Base-by-base conservation (phyloP, 306 rosid genomes). In the Comarum palustre region DNA sequence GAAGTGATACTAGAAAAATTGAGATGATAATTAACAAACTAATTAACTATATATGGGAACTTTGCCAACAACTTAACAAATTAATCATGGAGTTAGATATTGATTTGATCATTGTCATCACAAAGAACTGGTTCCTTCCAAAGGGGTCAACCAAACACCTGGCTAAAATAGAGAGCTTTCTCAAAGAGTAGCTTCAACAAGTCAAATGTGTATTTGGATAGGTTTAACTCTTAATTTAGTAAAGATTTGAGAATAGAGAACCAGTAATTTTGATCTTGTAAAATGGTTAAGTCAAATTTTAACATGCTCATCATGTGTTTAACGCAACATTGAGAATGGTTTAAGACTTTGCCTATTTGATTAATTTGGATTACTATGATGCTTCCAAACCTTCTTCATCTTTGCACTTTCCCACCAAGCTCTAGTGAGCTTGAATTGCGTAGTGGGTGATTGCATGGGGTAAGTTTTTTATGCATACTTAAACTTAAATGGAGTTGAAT, bases 61-160 rank as follows among this genome's bases (percentile, higher is more conserved):
- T 71, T 36, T 24, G 34, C 22, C 19, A 31, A 34, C 20, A 19
- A 52, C 24, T 51, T 20, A 46, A 22, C 20, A 59, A 12, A 32
- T 34, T 17, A 68, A 31, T 68, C 13, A 69, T 8, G n/a, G 29
- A 47, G 17, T 27, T 47, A 9, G 29, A 24, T n/a, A 38, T 24
- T 17, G 36, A 31, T 29, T 68, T 68, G 60, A 68, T 29, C 61
- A 6, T 20, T 46, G 57, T 5, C 51, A 36, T 19, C 71, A 48
- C 71, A 4, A 48, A 63, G 64, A 36, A 52, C 38, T 20, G 17
- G 42, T 31, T 38, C 24, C 71, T 42, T 36, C 20, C 25, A 73
- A 34, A 46, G 47, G n/a, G 66, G 77, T 73, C 57, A 47, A 50
- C 83, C 75, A 42, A 31, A 51, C 83, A 68, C 72, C 41, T 73